phyloP scores from a whole-genome alignment of 169 alveolate genomes.

The Plasmodium berghei region DNA sequence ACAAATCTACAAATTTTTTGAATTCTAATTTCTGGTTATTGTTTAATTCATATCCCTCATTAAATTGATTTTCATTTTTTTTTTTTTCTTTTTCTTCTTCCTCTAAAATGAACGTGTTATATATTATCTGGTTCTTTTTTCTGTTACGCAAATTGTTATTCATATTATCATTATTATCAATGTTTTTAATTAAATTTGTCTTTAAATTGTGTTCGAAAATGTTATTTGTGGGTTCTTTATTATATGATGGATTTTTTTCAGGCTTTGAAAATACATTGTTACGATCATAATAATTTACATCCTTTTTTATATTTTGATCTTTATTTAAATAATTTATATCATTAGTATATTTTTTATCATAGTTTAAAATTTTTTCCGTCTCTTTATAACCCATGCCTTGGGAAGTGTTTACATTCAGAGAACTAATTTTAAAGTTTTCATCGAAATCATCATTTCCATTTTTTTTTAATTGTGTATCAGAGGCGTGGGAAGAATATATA shows the following conservation, averaged over 20 bases:
- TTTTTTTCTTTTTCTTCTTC: conserved; percentile 47
- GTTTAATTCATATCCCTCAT: conserved; percentile 2
- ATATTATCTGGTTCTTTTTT: conserved; percentile 7
- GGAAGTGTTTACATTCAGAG: no score
- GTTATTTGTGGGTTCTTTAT: neutral
- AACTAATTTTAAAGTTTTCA: neutral
- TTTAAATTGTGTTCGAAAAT: neutral
- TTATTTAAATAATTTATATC: neutral
- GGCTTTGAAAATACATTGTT: neutral
- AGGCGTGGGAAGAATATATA: conserved; percentile 16
- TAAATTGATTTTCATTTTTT: neutral
- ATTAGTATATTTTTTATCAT: neutral
- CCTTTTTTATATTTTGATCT: neutral
- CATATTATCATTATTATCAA: neutral
- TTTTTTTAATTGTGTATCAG: neutral
- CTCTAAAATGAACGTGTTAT: conserved; percentile 9
- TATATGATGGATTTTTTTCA: neutral
- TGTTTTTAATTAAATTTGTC: neutral
- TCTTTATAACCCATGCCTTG: neutral
- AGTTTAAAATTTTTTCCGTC: neutral
- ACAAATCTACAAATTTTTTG: conserved; percentile 61
- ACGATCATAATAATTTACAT: neutral
- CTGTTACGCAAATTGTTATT: neutral
- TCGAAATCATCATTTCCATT: neutral
- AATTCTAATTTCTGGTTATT: conserved; percentile 45